Base-by-base conservation (phyloP, 2,329 filamentous ascomycete genomes). In the Aspergillus puulaauensis region DNA sequence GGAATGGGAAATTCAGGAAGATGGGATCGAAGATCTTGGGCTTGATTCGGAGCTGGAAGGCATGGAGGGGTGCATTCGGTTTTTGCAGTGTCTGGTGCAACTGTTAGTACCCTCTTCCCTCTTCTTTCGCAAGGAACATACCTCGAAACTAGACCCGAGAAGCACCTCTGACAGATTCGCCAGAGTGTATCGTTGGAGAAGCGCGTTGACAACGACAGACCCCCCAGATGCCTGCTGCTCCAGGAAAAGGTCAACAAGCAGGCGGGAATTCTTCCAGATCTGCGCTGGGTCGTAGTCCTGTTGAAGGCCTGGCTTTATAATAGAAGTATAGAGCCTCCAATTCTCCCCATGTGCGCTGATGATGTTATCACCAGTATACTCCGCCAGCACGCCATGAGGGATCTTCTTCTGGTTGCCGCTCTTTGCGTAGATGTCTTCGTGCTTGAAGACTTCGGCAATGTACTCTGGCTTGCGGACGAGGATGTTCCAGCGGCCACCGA, bases 1-100 rank as follows among this genome's bases (percentile, higher is more conserved):
- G 62, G 9, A 68, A 57, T 3, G 72, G 72, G 52, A 75, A 74
- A 51, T 72, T 74, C 58, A 75, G 50, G 51, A 73, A 72, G 19
- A 74, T 51, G 8, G 72, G 71, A 48, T 68, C 66, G 60, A 74
- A 74, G 15, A 74, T 71, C 27, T 73, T 61, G n/a, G 59, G 61
- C 56, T 73, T 74, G 31, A 64, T 47, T n/a, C 45, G 37, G 6
- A 57, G 7, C 33, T 63, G 62, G 3, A 63, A 17, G 11, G 31
- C 23, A n/a, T 61, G 52, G 14, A 61, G 56, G 0, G 51, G 47
- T 24, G 39, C 35, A 23, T 24, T 27, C 21, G 48, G 35, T 3
- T 4, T 33, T 33, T 51, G n/a, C 19, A 44, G n/a, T 52, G 15
- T 56, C 54, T 46, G n/a, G 3, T 1, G 4, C 17, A 9, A 12